Percentiles rank a stretch among this genome's conserved stretches.
These are phyloP conservation scores for Meyerozyma sp. DNA, from an alignment of 1,139 yeast species.

Conservation along the genomic window DNA sequence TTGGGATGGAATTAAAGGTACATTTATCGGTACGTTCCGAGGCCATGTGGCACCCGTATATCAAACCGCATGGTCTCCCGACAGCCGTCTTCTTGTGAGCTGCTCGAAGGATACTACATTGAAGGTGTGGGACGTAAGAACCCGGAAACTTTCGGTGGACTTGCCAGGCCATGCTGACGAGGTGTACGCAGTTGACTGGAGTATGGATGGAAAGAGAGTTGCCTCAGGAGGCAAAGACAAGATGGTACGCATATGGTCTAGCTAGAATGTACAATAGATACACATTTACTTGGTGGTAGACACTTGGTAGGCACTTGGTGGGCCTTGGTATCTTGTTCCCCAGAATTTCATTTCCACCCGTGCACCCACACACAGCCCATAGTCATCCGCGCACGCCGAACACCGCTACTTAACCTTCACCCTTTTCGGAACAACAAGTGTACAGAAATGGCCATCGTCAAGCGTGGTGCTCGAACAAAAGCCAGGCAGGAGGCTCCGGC, in stretches of 20 bases:
- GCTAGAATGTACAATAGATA: conserved; percentile 27
- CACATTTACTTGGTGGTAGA: not conserved
- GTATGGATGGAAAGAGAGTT: conserved; percentile 87
- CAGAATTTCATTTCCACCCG: not conserved
- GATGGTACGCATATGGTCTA: conserved; percentile 89
- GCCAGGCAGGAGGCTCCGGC: conserved; percentile 53
- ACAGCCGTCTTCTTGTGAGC: conserved; percentile 82
- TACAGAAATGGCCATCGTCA: conserved; percentile 64
- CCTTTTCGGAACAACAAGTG: not conserved
- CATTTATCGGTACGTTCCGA: conserved; percentile 81
- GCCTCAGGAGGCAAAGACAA: conserved; percentile 98
- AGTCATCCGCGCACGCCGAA: conserved; percentile 1
- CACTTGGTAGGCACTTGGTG: too few species aligned
- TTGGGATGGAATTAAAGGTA: conserved; percentile 95
- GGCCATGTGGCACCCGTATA: conserved; percentile 98
- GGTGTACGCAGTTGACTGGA: conserved; percentile 97
- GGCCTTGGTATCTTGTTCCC: not conserved
- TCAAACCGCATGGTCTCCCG: conserved; percentile 99
- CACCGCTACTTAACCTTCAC: not conserved
- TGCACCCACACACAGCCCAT: conserved; percentile 1
- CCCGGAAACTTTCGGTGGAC: conserved; percentile 79
- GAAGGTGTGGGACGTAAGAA: conserved; percentile 93
- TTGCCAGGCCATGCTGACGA: conserved; percentile 96
- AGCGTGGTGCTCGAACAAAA: conserved; percentile 66
- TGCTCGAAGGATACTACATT: conserved; percentile 95